Evolutionary conservation across 1,284 basidiomycete species (phyloP), one percentile per base, ranked within the genome.

Genomic region (Veloboletus limbatus): DNA sequence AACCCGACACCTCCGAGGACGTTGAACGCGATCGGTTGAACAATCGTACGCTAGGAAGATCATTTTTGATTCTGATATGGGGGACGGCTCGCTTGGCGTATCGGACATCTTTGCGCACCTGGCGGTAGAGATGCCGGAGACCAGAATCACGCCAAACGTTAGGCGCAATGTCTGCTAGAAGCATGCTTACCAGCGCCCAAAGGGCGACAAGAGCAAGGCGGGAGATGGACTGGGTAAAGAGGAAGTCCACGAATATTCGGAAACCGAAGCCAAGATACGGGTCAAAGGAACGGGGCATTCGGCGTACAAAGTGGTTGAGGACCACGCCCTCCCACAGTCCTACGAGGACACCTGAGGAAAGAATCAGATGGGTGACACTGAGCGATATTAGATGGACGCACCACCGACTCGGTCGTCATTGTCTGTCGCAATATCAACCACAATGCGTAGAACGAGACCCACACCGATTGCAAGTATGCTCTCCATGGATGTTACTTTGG

Each of bases 291-390:
- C 63, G 65, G 16, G 82, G 82, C 58, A 73, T 74, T 60, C 83
- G 84, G 51, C 75, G 74, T 51, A 83, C 62, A 61, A 86, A 87
- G 57, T 87, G 85, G 39, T 79, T 77, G 44, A 85, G 72, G 33
- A 87, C 77, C 18, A 85, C 74, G 35, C 85, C 85, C 65, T 88
- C 85, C 84, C 85, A 88, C 18, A 88, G 65, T 13, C 85, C 85
- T 42, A 88, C 70, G 49, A 88, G 73, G 10, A 78, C 77, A 13
- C 79, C 78, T 49, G 66, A 40, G 13, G 13, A 33, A 32, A 14
- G 37, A 17, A 17, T 45, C 26, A 54, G 28, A 26, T n/a, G 36
- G 20, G 34, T 20, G 26, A 38, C 6, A 31, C 8, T 18, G 32
- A 26, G 34, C 2, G 34, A 10, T 32, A 24, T 31, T 24, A 21